Base-by-base conservation (phyloP, 192 early-diverging fungal genomes). In the Piromyces finnis region DNA sequence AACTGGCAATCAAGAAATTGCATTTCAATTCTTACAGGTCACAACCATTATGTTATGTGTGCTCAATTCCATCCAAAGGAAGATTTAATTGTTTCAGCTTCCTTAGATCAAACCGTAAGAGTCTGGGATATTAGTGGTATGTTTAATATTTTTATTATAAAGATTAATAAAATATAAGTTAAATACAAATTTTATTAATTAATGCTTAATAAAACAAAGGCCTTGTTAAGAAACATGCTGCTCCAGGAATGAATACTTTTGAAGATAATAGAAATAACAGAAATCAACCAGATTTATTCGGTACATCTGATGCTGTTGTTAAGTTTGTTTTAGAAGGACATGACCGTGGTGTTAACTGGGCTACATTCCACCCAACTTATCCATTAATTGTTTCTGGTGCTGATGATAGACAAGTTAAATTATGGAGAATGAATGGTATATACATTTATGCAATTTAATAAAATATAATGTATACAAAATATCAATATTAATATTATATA, bases 1-100 rank as follows among this genome's bases (percentile, higher is more conserved):
- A 99, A 99, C 89, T 99, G 98, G 98, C 98, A 99, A 86, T 97
- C 95, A 32, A 88, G 97, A 79, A 97, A 92, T 85, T 98, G 96
- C 83, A 98, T 99, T 81, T 95, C 95, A 30, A 95, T 98, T 78
- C 87, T 99, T 36, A 97, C 98, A 0, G 98, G 98, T 9, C 97
- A 99, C 86, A 97, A 95, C 82, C 96, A 99, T 87, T 99, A 98
- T 84, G 96, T 98, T 27, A 99, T 98, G 97, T 94, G 92, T 77
- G 97, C 97, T 5, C 92, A 95, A 87, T 99, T 99, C 89, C 98
- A 99, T 84, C 97, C 96, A 16, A 96, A 95, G 80, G 95, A 98
- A 29, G 98, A 99, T 81, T 86, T 99, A 28, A 92, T 99, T 27
- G 94, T 99, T 22, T 97, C 95, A 16, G 95, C 97, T 3, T 96